Base-by-base conservation (phyloP, 306 rosid species). In the Sindora glabra region DNA sequence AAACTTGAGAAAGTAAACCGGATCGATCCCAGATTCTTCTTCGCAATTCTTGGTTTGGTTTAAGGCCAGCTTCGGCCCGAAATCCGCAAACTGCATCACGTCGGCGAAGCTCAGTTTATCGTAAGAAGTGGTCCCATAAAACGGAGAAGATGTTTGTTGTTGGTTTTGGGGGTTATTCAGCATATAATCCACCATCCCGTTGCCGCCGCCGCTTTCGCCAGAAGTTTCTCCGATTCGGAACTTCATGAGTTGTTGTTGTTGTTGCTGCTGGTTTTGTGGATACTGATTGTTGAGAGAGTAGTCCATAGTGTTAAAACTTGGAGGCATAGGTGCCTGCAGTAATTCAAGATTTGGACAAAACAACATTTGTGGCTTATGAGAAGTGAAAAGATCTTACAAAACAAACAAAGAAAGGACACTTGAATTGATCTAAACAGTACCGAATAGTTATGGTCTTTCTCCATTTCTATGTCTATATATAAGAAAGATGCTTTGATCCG, bases 51-150 rank as follows among this genome's bases (percentile, higher is more conserved):
- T 82, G 65, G 67, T 45, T 58, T 87, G 96, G 63, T 84, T 84
- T 15, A 90, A 65, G 27, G 81, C 87, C 38, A 89, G 30, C 46
- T 89, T 89, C 16, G 95, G 95, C 13, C 97, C 97, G 12, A 89
- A 89, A 75, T 89, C 97, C 5, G 97, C 90, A 33, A 90, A 90
- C 77, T 90, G 94, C 97, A 90, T 86, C 70, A 87, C 95, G 32
- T 90, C 97, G 2, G 90, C 90, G 26, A 90, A 87, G 67, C 85
- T 87, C 46, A 87, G 57, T 25, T 85, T 89, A 38, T 89, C 96
- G 16, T 77, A 78, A 39, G 84, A 76, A 57, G 48, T 48, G 8
- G 72, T 22, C 27, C 70, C 74, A 32, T 76, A 73, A 70, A 79
- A 75, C 15, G 81, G 73, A 18, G 76, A 45, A 8, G 65, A 38